Percentiles rank a stretch among this genome's conserved stretches.
These are phyloP conservation scores for Scytalidium lignicola DNA, from an alignment of 2,329 filamentous ascomycete genomes.

Conservation along the genomic window DNA sequence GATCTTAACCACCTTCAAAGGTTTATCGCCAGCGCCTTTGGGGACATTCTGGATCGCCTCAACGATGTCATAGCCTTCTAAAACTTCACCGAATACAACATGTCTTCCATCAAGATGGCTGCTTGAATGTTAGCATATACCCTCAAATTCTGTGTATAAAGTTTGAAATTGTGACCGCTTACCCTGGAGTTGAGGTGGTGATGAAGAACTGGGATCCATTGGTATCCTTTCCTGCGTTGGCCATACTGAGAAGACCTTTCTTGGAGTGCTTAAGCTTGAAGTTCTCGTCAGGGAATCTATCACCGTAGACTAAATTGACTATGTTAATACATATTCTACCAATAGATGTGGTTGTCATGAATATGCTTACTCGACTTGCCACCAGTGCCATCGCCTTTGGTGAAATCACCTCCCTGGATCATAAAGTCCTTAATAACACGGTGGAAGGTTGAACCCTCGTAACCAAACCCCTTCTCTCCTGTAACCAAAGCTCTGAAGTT, in stretches of 20 bases:
- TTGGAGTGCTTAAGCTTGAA: constrained; percentile 93
- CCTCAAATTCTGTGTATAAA: too few relatives aligned
- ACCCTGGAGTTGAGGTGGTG: constrained; percentile 74
- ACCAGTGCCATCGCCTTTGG: constrained; percentile 73
- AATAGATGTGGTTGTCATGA: neutral
- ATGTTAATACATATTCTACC: constrained; percentile 9
- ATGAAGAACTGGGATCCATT: constrained; percentile 91
- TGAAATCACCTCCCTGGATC: constrained; percentile 90
- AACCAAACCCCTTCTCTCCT: constrained; percentile 82
- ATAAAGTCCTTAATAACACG: constrained; percentile 88
- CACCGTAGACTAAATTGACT: constrained; percentile 62
- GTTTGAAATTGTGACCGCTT: constrained; percentile 31
- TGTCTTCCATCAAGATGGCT: constrained; percentile 80
- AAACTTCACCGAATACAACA: constrained; percentile 84
- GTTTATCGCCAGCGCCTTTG: constrained; percentile 65
- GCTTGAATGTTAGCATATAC: constrained; percentile 13
- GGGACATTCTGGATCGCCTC: constrained; percentile 70
- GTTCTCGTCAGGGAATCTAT: constrained; percentile 85
- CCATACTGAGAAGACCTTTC: constrained; percentile 79
- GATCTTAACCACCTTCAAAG: constrained; percentile 66
- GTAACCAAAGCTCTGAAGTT: constrained; percentile 79
- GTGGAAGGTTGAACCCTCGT: constrained; percentile 79
- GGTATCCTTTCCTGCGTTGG: constrained; percentile 79
- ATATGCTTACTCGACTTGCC: constrained; percentile 70
- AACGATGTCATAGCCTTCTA: constrained; percentile 79